Conservation (phyloP, 2,329 filamentous ascomycete genomes). For the Claviceps monticola region DNA sequence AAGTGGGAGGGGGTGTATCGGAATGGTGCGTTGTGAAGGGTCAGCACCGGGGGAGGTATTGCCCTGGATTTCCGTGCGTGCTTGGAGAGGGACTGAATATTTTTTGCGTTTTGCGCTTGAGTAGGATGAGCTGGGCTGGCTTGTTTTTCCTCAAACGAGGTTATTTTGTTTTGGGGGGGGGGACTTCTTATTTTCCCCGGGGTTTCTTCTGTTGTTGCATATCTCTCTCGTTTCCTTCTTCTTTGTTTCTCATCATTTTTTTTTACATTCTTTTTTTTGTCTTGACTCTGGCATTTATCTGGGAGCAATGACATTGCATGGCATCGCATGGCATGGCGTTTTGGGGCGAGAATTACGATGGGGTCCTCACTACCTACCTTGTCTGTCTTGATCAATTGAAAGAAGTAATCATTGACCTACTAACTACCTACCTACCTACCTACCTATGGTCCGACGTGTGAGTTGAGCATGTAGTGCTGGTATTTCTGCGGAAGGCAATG, state of each 20-base stretch:
- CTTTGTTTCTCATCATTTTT: neutral
- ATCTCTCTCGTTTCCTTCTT: neutral
- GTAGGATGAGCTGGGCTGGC: no score
- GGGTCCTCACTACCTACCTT: neutral
- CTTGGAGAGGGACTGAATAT: no score
- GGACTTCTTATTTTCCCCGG: neutral
- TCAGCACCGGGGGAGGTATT: no score
- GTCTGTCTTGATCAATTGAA: neutral
- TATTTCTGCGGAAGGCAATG: no score
- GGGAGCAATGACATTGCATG: neutral
- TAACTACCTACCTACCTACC: no score
- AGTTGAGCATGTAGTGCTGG: no score
- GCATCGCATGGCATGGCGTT: constrained; percentile 24
- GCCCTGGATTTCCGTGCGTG: no score
- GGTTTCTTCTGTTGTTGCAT: neutral
- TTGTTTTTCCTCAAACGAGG: no score
- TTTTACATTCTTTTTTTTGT: neutral
- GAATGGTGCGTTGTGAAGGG: constrained; percentile 8
- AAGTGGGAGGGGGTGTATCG: constrained; percentile 40
- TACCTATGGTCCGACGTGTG: no score
- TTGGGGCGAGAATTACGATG: neutral
- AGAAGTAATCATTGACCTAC: no score
- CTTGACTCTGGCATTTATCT: neutral
- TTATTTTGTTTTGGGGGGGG: no score
- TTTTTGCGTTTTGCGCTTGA: no score